Evolutionary conservation across 495 filamentous ascomycete genomes (phyloP), one percentile per base, ranked within the genome.

Genomic region (Aspergillus cristatus): DNA sequence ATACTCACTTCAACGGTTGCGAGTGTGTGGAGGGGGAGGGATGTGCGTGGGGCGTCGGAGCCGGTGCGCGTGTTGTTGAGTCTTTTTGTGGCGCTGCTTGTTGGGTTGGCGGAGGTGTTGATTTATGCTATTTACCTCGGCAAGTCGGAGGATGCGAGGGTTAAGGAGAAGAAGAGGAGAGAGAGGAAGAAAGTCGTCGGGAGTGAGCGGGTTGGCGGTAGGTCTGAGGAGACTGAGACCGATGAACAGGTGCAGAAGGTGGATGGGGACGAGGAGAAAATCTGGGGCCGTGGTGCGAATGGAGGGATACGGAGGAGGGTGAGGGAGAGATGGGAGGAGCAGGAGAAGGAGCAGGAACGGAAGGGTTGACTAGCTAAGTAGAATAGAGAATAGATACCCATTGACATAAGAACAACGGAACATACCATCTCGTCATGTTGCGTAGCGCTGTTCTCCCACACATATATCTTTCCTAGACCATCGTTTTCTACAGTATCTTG

Each of bases 81-180:
- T 18, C 31, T 71, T 8, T 54, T 58, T 43, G 58, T 52, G 16
- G 65, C 62, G 16, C 13, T 69, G 26, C 42, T 84, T 14, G 85
- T 96, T 15, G 88, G 81, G 3, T 65, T 93, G 32, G 89, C 87
- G 3, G 91, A 98, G 58, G 81, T 91, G 7, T 79, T 80, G 15
- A 76, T 97, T 26, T 96, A 97, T 58, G 77, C 74, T 8, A 85
- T 86, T 6, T 98, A 94, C 62, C 58, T 94, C 29, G 71, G 79
- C 62, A 79, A 87, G 51, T 62, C 94, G 18, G 73, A 78, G 18
- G 68, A 84, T 51, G 85, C 86, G 1, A 81, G 82, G 47, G 68
- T 61, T 29, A 72, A 67, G 39, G 81, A 85, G 46, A 75, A 67
- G 57, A 71, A 62, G 28, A 54, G 75, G 35, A 75, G 68, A 39